phyloP scores from a whole-genome alignment of 257 asterid genomes.

The Ehretia macrophylla region DNA sequence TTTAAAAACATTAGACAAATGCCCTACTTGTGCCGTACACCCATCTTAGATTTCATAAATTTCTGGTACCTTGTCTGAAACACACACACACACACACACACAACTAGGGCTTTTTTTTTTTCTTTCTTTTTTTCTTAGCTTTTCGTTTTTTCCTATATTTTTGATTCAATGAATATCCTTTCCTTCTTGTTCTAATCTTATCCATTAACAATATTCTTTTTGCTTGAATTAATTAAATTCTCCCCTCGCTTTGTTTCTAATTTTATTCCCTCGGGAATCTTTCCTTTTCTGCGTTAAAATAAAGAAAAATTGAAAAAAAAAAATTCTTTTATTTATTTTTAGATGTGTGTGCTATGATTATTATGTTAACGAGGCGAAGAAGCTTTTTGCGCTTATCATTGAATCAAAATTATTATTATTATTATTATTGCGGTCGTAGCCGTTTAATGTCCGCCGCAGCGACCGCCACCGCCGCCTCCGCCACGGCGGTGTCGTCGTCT shows the following conservation, averaged over 20 bases:
- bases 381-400: slow-evolving; percentile 10
- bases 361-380: slow-evolving; percentile 56
- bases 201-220: too few relatives aligned
- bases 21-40: background rate
- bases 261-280: too few relatives aligned
- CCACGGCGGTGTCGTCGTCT: slow-evolving; percentile 1
- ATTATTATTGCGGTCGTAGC: slow-evolving; percentile 16
- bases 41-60: background rate
- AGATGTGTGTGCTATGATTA: slow-evolving; percentile 12
- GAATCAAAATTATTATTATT: slow-evolving; percentile 7
- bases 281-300: too few relatives aligned
- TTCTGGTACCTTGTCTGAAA: too few relatives aligned
- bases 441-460: slow-evolving; percentile 53
- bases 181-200: too few relatives aligned
- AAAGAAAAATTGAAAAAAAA: too few relatives aligned
- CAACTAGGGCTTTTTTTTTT: too few relatives aligned
- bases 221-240: too few relatives aligned
- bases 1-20: too few relatives aligned
- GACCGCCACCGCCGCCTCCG: slow-evolving; percentile 9
- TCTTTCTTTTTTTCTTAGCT: background rate
- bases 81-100: too few relatives aligned
- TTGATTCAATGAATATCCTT: background rate
- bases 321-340: too few relatives aligned
- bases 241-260: too few relatives aligned
- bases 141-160: background rate